Percentiles rank a stretch among this genome's conserved stretches.
Evolutionary conservation across 1,139 yeast species (phyloP).

Genomic region (Torulaspora pretoriensis): DNA sequence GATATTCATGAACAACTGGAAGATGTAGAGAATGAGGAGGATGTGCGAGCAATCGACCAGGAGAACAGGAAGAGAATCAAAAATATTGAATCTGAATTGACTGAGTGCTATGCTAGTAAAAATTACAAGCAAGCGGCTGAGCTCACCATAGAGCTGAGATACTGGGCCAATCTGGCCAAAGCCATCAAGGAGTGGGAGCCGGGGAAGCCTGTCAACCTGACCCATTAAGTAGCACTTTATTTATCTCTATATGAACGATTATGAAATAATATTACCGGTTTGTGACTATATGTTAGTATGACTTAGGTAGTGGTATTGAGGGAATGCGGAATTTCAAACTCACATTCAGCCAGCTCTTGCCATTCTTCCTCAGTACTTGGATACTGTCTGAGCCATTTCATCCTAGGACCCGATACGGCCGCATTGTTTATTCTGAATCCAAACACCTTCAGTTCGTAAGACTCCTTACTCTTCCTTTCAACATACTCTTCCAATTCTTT

Average conservation of each 20-base stretch:
- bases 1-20: conserved; percentile 78
- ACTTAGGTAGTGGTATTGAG: conserved; percentile 10
- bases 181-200: conserved; percentile 79
- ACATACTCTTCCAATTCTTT: conserved; percentile 67
- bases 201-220: conserved; percentile 59
- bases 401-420: conserved; percentile 81
- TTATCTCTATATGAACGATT: conserved; percentile 7
- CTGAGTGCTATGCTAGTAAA: conserved; percentile 38
- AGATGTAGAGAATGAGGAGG: conserved; percentile 55
- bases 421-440: conserved; percentile 80
- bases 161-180: conserved; percentile 74
- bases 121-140: conserved; percentile 49
- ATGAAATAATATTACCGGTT: conserved; percentile 1
- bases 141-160: conserved; percentile 69
- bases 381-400: conserved; percentile 86
- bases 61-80: conserved; percentile 56
- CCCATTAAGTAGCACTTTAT: conserved; percentile 42
- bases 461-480: conserved; percentile 47
- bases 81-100: conserved; percentile 37
- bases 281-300: conserved; percentile 1
- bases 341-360: conserved; percentile 59
- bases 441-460: conserved; percentile 70
- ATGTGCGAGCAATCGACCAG: conserved; percentile 47
- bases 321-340: conserved; percentile 48
- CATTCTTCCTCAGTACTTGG: conserved; percentile 60